Evolutionary conservation across 148 eudicot genomes (phyloP).

Genomic region (Rhododendron griersonianum): DNA sequence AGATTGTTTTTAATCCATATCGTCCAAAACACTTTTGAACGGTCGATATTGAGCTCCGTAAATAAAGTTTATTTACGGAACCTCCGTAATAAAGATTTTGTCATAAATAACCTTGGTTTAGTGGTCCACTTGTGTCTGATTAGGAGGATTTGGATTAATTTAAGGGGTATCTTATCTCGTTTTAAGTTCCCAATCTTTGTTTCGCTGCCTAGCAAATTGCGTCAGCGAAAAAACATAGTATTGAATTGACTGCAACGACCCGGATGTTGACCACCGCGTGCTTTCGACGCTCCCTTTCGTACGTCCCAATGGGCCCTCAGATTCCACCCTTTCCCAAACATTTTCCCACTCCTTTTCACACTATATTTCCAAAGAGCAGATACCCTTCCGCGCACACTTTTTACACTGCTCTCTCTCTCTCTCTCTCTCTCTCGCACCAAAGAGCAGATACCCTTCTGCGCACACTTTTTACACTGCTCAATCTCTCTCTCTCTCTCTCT

Average conservation of each 20-base stretch:
- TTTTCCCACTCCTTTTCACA: neutral
- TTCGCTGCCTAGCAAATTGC: neutral
- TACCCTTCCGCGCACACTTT: too few species aligned
- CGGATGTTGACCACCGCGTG: slow-evolving; percentile 5
- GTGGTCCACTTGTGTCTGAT: neutral
- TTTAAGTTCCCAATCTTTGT: neutral
- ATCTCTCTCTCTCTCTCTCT: neutral
- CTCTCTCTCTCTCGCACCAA: too few species aligned
- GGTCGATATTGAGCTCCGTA: too few species aligned
- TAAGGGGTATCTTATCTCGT: too few species aligned
- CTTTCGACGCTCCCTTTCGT: neutral
- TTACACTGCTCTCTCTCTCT: too few species aligned
- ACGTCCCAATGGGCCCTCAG: neutral
- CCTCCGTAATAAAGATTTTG: too few species aligned
- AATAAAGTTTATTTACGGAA: too few species aligned
- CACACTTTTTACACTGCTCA: neutral
- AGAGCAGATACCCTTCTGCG: neutral
- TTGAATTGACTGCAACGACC: neutral
- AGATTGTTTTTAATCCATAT: too few species aligned
- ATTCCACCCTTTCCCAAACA: neutral
- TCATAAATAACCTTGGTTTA: too few species aligned
- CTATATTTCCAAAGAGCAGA: too few species aligned
- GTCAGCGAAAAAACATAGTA: neutral
- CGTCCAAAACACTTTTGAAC: too few species aligned
- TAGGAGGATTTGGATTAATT: neutral